A percentile compares a stretch with the other conserved stretches of the same genome.
Conservation (phyloP, 2,329 filamentous ascomycete species). For the Teratosphaeria nubilosa region DNA sequence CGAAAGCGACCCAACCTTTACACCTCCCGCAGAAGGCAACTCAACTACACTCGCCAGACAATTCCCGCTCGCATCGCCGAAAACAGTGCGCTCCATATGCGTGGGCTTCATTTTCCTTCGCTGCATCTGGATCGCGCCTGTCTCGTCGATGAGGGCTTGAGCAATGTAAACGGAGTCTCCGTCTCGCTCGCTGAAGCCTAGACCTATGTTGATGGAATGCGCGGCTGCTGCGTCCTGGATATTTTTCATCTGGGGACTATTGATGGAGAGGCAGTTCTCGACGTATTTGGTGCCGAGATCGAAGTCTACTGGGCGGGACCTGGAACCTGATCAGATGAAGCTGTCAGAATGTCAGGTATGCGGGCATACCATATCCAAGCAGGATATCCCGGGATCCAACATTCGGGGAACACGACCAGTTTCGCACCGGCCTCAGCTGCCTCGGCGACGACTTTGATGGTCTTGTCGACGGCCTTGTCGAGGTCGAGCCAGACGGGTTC, state of each 20-base stretch:
- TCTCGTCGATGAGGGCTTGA: conserved; percentile 28
- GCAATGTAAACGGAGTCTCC: conserved; percentile 32
- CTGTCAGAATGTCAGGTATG: background rate
- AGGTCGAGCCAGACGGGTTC: conserved; percentile 54
- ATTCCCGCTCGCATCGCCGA: conserved; percentile 28
- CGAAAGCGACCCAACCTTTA: conserved; percentile 24
- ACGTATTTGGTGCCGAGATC: conserved; percentile 32
- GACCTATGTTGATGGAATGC: conserved; percentile 26
- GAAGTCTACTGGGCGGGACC: conserved; percentile 33
- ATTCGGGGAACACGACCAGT: conserved; percentile 42
- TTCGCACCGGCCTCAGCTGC: conserved; percentile 45
- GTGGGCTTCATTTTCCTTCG: conserved; percentile 35
- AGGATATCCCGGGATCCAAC: conserved; percentile 29
- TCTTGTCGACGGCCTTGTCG: conserved; percentile 44
- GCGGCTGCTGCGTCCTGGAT: conserved; percentile 30
- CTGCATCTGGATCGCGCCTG: conserved; percentile 27
- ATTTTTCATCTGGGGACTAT: conserved; percentile 33
- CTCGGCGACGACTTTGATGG: conserved; percentile 46
- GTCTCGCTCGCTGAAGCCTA: conserved; percentile 32
- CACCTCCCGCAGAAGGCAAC: conserved; percentile 12
- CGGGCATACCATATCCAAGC: conserved; percentile 35
- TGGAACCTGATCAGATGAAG: conserved; percentile 8
- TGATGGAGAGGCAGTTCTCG: conserved; percentile 32
- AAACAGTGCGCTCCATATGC: conserved; percentile 34
- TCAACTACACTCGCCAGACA: conserved; percentile 28